phyloP scores from a whole-genome alignment of 2,329 filamentous ascomycete genomes.

The Talaromyces sp. region DNA sequence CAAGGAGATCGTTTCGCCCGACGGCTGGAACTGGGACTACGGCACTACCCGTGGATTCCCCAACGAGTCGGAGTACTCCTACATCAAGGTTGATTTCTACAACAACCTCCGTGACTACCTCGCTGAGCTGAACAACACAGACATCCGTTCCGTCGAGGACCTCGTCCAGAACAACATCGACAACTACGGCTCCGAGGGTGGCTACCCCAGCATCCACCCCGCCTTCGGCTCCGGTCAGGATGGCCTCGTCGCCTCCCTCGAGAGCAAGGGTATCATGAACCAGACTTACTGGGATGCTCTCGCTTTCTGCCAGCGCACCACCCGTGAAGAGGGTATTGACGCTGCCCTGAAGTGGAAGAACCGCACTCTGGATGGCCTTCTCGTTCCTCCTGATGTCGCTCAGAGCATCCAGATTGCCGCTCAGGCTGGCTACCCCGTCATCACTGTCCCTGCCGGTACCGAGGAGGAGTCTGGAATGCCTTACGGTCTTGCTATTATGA shows the following conservation, averaged over 20 bases:
- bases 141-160: constrained; percentile 63
- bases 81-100: constrained; percentile 66
- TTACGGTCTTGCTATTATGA: constrained; percentile 62
- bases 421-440: constrained; percentile 73
- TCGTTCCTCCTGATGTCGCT: constrained; percentile 70
- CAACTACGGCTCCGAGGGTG: constrained; percentile 69
- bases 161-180: constrained; percentile 66
- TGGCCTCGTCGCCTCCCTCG: constrained; percentile 65
- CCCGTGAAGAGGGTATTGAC: constrained; percentile 69
- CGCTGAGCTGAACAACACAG: constrained; percentile 63
- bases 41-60: constrained; percentile 63
- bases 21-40: constrained; percentile 76
- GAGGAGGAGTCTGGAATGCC: constrained; percentile 60
- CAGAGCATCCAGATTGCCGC: constrained; percentile 71
- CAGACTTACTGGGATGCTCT: constrained; percentile 70
- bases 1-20: constrained; percentile 63
- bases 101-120: constrained; percentile 68
- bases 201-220: constrained; percentile 61
- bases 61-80: constrained; percentile 75
- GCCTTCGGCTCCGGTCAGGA: constrained; percentile 74
- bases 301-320: constrained; percentile 59
- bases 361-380: constrained; percentile 60
- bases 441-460: constrained; percentile 68
- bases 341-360: constrained; percentile 59
- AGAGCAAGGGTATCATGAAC: constrained; percentile 62